A percentile compares a stretch with the other conserved stretches of the same genome.
phyloP scores from a whole-genome alignment of 78 protist species.

The slime mould (Dictyostelium discoideum) region dicty_2.7 NC_007091.3:2029501-2030000 shows the following conservation, averaged over 20 bases:
- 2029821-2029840: constrained; percentile 27
- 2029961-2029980: constrained; percentile 12
- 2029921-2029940: background rate
- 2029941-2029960: constrained; percentile 33
- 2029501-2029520: constrained; percentile 26
- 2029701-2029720: background rate
- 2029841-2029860: background rate
- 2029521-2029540: constrained; percentile 32
- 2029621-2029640: constrained; percentile 11
- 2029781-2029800: background rate
- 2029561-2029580: background rate
- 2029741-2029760: background rate
- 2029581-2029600: background rate
- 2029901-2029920: constrained; percentile 5
- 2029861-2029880: background rate
- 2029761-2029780: background rate
- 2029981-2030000: background rate
- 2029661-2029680: background rate
- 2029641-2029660: constrained; percentile 28
- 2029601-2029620: background rate
- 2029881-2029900: constrained; percentile 23
- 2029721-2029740: background rate
- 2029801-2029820: background rate
- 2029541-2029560: background rate
- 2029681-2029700: constrained; percentile 20